Evolutionary conservation across 768 basidiomycete genomes (phyloP), one percentile per base, ranked within the genome.

Genomic region (Artomyces pyxidatus): DNA sequence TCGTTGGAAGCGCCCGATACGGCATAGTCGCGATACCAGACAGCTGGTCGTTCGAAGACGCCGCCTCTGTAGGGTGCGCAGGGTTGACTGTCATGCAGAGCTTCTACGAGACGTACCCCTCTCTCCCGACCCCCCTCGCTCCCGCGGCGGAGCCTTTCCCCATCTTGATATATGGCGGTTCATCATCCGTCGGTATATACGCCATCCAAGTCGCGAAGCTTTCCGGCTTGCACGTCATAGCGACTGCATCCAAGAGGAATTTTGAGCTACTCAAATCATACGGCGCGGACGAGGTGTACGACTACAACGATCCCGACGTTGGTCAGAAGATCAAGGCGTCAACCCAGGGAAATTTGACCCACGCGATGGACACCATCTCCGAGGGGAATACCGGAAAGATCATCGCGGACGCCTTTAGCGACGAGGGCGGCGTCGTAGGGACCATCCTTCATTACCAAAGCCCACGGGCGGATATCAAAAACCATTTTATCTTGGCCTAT

Each of bases 131-230:
- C 1, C 53, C 47, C 3, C 48, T 51, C 22, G 48, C 48, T 2
- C 42, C 42, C 16, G 25, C 46, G 2, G 29, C 23, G 10, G 37
- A 30, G n/a, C 30, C 28, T 5, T 32, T 46, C 19, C 2, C 45
- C 10, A 17, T 56, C 12, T 53, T 54, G 12, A 45, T 56, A 21
- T 56, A 42, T 42, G 55, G 55, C 2, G 49, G 56, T 3, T 51
- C 65, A 44, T 61, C 64, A 14, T 61, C 63, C 16, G 65, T 71
- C 41, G 71, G 71, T 3, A 57, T 59, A 45, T 67, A 57, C 42
- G 64, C 61, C 2, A 54, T 65, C 42, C 61, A 67, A 48, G 55
- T 69, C 25, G 65, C 64, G n/a, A 57, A 58, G 30, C 49, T 62
- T 5, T 48, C 61, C 0, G 67, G 65, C 3, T 62, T 61, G 48